Conservation (phyloP, 1,284 basidiomycete species). For the Malassezia furfur region DNA sequence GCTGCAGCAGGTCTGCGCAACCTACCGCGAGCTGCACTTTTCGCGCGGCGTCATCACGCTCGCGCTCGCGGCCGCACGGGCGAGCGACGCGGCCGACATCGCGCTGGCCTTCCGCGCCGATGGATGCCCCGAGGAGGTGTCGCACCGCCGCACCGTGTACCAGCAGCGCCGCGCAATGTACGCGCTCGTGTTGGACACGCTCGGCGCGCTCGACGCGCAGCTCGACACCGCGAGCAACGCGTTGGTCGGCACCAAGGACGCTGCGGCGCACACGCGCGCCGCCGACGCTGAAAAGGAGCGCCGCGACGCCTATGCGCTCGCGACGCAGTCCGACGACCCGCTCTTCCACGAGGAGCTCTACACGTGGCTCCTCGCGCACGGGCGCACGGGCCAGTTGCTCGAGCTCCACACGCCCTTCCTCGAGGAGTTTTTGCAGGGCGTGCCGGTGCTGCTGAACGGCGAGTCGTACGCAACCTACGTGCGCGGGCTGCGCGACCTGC, state of each 20-base stretch:
- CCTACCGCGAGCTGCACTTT: constrained; percentile 74
- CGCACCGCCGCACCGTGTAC: constrained; percentile 50
- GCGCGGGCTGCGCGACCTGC: constrained; percentile 61
- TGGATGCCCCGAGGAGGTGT: constrained; percentile 59
- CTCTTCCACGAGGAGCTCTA: constrained; percentile 91
- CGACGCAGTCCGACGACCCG: constrained; percentile 73
- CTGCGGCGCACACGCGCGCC: constrained; percentile 17
- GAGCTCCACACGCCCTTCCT: constrained; percentile 61
- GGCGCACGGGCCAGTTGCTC: constrained; percentile 75
- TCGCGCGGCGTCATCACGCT: constrained; percentile 75
- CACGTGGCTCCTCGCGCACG: constrained; percentile 75
- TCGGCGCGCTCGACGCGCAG: constrained; percentile 65
- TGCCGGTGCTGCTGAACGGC: constrained; percentile 62
- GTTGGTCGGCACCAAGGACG: constrained; percentile 23
- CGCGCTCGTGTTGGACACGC: constrained; percentile 55
- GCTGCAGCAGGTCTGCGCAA: constrained; percentile 69
- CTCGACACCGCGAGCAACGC: constrained; percentile 27
- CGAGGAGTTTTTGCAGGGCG: constrained; percentile 73
- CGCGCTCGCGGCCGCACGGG: constrained; percentile 70
- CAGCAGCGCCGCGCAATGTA: constrained; percentile 62
- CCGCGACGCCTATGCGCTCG: constrained; percentile 47
- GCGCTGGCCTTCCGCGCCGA: constrained; percentile 50
- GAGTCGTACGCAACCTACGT: constrained; percentile 18
- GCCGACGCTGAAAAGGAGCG: constrained; percentile 43
- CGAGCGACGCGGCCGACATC: constrained; percentile 64